These are phyloP conservation scores for Alternaria brassicae DNA, from an alignment of 2,329 filamentous ascomycete species.

Conservation along the genomic window DNA sequence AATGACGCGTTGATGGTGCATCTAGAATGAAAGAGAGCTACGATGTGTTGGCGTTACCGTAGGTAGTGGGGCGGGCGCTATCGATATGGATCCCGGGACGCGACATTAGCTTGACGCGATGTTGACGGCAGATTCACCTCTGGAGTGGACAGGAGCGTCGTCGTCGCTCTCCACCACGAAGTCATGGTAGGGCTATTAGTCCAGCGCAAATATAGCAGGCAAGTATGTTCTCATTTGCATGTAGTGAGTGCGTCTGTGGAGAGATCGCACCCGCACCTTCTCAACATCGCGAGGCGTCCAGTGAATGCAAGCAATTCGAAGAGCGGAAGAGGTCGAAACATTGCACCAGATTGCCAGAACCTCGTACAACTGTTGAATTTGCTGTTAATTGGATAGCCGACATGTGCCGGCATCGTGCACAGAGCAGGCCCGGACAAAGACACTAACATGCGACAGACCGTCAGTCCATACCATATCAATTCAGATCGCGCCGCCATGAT, in stretches of 20 bases:
- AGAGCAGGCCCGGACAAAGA: neutral
- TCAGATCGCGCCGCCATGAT: neutral
- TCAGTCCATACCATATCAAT: neutral
- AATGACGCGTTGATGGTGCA: conserved; percentile 31
- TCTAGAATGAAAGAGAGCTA: neutral
- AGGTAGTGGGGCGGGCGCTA: neutral
- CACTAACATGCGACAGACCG: neutral
- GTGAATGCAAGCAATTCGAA: neutral
- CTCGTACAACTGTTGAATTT: neutral
- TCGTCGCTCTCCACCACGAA: neutral
- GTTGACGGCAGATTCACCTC: neutral
- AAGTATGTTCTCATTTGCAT: neutral
- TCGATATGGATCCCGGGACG: conserved; percentile 3
- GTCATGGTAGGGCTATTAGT: neutral
- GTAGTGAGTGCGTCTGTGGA: neutral
- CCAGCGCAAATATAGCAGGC: neutral
- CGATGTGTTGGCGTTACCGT: neutral
- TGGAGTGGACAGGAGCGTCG: neutral
- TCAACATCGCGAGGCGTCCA: neutral
- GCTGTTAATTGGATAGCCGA: neutral
- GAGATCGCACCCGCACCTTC: neutral
- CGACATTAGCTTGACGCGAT: neutral
- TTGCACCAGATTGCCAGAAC: neutral
- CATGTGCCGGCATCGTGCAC: neutral
- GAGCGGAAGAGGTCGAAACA: neutral